Evolutionary conservation across 169 alveolate genomes (phyloP).

Genomic region (Eimeria sp.): DNA sequence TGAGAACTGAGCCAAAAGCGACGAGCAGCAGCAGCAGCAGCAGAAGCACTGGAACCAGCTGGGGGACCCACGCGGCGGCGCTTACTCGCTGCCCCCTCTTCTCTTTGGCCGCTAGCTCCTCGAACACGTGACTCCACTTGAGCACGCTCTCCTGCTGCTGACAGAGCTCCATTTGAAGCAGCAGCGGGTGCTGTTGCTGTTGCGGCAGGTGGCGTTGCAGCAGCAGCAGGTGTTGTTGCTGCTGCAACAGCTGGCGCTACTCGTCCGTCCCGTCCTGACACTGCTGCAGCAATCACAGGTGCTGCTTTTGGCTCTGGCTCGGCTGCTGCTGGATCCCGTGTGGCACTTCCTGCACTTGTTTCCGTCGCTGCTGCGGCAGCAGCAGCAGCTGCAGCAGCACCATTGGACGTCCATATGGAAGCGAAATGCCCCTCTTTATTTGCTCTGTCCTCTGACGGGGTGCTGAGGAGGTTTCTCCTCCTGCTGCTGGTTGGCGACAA

Average conservation of each 20-base stretch:
- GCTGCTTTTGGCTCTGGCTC: neutral
- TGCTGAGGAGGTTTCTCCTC: constrained; percentile 19
- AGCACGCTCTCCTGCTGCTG: neutral
- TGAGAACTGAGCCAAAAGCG: constrained; percentile 70
- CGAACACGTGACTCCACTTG: constrained; percentile 14
- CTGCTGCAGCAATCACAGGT: neutral
- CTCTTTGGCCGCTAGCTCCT: constrained; percentile 19
- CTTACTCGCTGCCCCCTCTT: constrained; percentile 29
- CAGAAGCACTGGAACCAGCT: constrained; percentile 25
- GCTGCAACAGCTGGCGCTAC: neutral
- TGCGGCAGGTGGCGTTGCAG: neutral
- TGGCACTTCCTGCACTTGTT: constrained; percentile 10
- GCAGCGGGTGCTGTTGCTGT: neutral
- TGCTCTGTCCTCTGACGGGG: neutral
- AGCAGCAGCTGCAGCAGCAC: neutral
- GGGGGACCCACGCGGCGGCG: constrained; percentile 40
- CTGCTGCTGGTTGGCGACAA: constrained; percentile 17
- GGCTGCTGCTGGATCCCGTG: constrained; percentile 8
- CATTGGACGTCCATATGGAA: neutral
- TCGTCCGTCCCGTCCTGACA: neutral
- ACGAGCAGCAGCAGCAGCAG: constrained; percentile 70
- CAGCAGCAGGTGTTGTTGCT: neutral
- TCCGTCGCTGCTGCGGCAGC: constrained; percentile 13
- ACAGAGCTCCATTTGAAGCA: neutral
- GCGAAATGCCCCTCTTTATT: neutral